These are phyloP conservation scores for Talaromyces amestolkiae DNA, from an alignment of 2,329 filamentous ascomycete species.

Conservation along the genomic window DNA sequence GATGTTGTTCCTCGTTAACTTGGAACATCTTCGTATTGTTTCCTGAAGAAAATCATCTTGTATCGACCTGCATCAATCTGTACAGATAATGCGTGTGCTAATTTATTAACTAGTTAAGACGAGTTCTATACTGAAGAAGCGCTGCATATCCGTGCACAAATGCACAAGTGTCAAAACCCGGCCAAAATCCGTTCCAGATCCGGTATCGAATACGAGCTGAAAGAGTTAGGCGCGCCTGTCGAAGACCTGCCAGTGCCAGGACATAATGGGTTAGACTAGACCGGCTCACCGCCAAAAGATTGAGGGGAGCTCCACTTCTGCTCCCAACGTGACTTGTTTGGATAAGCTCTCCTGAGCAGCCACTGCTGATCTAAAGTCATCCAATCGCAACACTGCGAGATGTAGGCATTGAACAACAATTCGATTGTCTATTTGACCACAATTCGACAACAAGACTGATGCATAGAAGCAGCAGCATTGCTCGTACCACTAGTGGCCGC, in stretches of 20 bases:
- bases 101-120: too few species aligned
- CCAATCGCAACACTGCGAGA: neutral
- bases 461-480: neutral
- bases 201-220: too few species aligned
- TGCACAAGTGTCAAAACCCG: neutral
- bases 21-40: neutral
- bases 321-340: neutral
- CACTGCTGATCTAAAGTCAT: neutral
- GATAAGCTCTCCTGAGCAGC: neutral
- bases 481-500: neutral
- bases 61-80: neutral
- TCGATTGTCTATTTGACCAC: neutral
- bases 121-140: neutral
- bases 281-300: neutral
- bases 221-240: neutral
- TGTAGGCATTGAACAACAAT: neutral
- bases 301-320: neutral
- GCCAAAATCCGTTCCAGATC: neutral
- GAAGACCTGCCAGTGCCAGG: neutral
- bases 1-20: neutral
- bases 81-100: neutral
- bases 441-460: neutral
- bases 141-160: neutral
- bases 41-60: neutral
- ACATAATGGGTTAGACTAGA: neutral